These are phyloP conservation scores for Herpetospermum pedunculosum DNA, from an alignment of 306 rosid genomes.

Conservation along the genomic window DNA sequence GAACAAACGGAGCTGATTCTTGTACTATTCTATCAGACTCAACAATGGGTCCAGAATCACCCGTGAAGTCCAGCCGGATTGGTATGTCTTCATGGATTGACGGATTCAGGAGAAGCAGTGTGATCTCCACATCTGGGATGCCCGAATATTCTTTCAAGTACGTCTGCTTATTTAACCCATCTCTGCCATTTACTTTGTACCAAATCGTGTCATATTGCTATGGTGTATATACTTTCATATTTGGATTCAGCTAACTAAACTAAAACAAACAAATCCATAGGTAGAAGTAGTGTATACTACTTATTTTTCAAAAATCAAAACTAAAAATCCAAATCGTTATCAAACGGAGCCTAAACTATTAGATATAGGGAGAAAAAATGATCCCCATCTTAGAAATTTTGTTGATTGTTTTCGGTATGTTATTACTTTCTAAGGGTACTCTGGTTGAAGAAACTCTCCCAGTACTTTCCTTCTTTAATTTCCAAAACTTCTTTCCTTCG, in stretches of 20 bases:
- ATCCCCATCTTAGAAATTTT: background rate
- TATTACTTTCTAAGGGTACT: background rate
- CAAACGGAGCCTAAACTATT: no score
- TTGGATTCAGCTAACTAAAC: background rate
- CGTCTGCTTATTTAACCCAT: background rate
- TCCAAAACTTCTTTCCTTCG: background rate
- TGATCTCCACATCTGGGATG: slow-evolving; percentile 83
- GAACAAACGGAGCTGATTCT: slow-evolving; percentile 75
- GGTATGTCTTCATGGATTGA: slow-evolving; percentile 63
- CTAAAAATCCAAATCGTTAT: no score
- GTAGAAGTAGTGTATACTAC: no score
- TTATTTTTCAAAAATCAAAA: no score
- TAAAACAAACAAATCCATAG: no score
- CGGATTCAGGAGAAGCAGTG: slow-evolving; percentile 60
- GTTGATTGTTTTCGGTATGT: background rate
- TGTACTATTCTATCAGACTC: slow-evolving; percentile 74
- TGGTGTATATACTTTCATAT: background rate
- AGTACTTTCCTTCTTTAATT: background rate
- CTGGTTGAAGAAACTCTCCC: background rate
- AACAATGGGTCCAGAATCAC: slow-evolving; percentile 79
- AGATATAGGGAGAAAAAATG: background rate
- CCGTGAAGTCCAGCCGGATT: slow-evolving; percentile 52
- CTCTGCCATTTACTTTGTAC: background rate
- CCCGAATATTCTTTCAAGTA: slow-evolving; percentile 90
- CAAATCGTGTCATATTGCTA: background rate